These are phyloP conservation scores for Carex parvula DNA, from an alignment of 176 grass and related monocot genomes.

Conservation along the genomic window DNA sequence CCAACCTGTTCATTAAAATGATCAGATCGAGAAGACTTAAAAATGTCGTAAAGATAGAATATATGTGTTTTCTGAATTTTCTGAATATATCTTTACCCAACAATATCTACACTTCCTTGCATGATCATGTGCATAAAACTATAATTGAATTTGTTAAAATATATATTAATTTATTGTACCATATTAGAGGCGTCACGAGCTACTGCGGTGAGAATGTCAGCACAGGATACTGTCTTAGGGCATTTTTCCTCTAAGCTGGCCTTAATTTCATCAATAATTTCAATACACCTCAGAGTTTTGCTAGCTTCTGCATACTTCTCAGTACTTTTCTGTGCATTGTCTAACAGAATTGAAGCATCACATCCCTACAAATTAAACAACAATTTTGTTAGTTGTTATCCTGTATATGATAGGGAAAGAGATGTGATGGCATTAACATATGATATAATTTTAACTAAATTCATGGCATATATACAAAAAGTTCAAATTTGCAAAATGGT, in stretches of 20 bases:
- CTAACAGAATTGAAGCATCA: slow-evolving; percentile 64
- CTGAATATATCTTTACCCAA: too few relatives aligned
- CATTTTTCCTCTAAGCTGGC: slow-evolving; percentile 47
- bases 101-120: too few relatives aligned
- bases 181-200: slow-evolving; percentile 46
- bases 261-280: slow-evolving; percentile 63
- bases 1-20: not conserved
- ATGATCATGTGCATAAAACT: not conserved
- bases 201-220: slow-evolving; percentile 67
- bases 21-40: not conserved
- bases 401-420: not conserved
- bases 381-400: not conserved
- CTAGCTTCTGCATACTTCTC: slow-evolving; percentile 54
- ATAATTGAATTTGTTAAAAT: not conserved
- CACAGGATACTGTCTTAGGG: slow-evolving; percentile 56
- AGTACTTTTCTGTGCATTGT: slow-evolving; percentile 28
- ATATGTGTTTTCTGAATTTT: not conserved
- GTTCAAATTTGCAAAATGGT: not conserved
- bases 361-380: slow-evolving; percentile 46
- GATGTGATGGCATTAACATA: not conserved
- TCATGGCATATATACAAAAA: too few relatives aligned
- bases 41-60: not conserved
- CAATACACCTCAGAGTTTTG: slow-evolving; percentile 58
- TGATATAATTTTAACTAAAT: not conserved
- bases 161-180: not conserved